Evolutionary conservation across 2,329 filamentous ascomycete genomes (phyloP), one percentile per base, ranked within the genome.

Genomic region (Ophiocordyceps camponoti-leonardi): DNA sequence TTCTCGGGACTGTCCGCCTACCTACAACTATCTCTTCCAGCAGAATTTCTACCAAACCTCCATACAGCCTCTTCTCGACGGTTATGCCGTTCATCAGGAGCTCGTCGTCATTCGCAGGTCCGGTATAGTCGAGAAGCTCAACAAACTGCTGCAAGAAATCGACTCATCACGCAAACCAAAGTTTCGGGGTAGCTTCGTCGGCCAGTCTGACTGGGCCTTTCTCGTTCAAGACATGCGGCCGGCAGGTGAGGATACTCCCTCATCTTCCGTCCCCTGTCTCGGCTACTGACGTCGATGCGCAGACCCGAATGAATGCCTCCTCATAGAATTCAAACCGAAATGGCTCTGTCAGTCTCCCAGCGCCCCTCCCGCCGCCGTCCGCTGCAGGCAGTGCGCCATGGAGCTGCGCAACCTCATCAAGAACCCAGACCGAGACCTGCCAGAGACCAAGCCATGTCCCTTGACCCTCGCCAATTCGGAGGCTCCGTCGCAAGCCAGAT

Each of bases 291-390:
- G 11, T 14, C 20, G 2, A n/a, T 18, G 4, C 10, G 23, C 45
- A 59, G 58, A 60, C 47, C 47, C 54, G 14, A 52, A 57, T 20
- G 53, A 55, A n/a, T 56, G 52, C 47, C 46, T 59, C 26, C 58
- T 83, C 30, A 65, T 84, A 46, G 83, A 90, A 58, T 82, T 90
- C 63, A 92, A 92, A 58, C 84, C 85, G 14, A 92, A 92, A 62
- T 92, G 85, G 85, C 72, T 92, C 23, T 65, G 71, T 10, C 83
- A 87, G 58, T 88, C 83, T 2, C 83, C 80, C 4, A 78, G 75
- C 35, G 83, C 84, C 0, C 85, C 84, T 1, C 23, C 57, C 0
- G 61, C 64, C 26, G 74, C 82, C 39, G 72, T 67, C 44, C 70
- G 82, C 44, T 92, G 85, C 62, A 77, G 85, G 30, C 86, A 81